These are phyloP conservation scores for Vachellia collinsii DNA, from an alignment of 306 rosid species.

Conservation along the genomic window DNA sequence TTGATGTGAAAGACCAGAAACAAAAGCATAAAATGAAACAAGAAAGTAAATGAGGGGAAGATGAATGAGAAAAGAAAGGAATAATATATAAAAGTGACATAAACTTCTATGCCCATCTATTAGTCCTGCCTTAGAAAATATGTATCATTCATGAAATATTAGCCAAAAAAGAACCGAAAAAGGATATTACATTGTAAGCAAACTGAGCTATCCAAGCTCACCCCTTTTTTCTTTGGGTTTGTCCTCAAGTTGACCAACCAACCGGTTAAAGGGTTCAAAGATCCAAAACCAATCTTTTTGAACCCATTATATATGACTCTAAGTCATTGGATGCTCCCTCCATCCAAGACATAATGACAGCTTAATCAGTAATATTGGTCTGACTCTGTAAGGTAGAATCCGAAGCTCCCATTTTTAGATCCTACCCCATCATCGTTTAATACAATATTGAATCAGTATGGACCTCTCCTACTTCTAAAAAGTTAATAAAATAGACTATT, in stretches of 20 bases:
- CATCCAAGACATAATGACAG: slow-evolving; percentile 46
- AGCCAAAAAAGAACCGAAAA: slow-evolving; percentile 33
- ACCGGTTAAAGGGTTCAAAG: slow-evolving; percentile 51
- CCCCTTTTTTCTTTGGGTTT: slow-evolving; percentile 18
- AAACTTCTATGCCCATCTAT: slow-evolving; percentile 33
- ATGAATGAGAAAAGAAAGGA: slow-evolving; percentile 22
- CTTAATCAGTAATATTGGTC: slow-evolving; percentile 38
- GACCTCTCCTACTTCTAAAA: slow-evolving; percentile 46
- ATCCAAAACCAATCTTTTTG: slow-evolving; percentile 62
- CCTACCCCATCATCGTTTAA: slow-evolving; percentile 38
- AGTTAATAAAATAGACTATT: slow-evolving; percentile 20
- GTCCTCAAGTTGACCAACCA: slow-evolving; percentile 38
- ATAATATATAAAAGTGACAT: slow-evolving; percentile 10
- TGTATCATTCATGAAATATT: slow-evolving; percentile 9
- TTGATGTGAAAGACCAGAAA: background rate
- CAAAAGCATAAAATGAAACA: background rate
- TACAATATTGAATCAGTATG: slow-evolving; percentile 43
- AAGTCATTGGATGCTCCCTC: slow-evolving; percentile 70
- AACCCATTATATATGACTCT: slow-evolving; percentile 36
- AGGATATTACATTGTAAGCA: slow-evolving; percentile 35
- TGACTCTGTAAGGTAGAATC: slow-evolving; percentile 49
- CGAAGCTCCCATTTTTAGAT: slow-evolving; percentile 53
- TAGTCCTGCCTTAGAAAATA: background rate
- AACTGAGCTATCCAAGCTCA: slow-evolving; percentile 60
- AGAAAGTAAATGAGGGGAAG: slow-evolving; percentile 20